These are phyloP conservation scores for Microdochium trichocladiopsis DNA, from an alignment of 2,329 filamentous ascomycete genomes.

Conservation along the genomic window DNA sequence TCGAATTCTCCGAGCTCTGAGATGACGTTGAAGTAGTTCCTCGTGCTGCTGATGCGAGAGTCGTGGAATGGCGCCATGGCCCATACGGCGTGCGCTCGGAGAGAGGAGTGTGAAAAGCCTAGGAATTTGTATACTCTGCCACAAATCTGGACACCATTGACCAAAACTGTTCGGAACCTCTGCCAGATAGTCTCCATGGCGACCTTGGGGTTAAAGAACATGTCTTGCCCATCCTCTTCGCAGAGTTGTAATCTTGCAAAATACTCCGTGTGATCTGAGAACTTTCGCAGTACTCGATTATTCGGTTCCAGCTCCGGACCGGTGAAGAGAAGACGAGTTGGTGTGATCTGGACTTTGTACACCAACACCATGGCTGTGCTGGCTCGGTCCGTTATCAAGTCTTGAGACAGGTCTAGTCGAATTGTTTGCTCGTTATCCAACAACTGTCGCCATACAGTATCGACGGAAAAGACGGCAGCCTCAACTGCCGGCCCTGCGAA, in stretches of 20 bases:
- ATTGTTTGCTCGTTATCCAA: constrained; percentile 32
- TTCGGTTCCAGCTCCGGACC: constrained; percentile 61
- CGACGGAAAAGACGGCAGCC: constrained; percentile 26
- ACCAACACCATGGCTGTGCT: constrained; percentile 39
- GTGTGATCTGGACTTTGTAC: constrained; percentile 52
- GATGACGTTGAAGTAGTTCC: constrained; percentile 37
- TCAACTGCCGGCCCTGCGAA: constrained; percentile 46
- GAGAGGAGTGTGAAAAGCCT: constrained; percentile 73
- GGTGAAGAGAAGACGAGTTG: constrained; percentile 46
- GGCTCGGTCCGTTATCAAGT: constrained; percentile 16
- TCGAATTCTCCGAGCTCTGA: constrained; percentile 40
- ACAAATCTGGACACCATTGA: constrained; percentile 53
- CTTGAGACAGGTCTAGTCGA: constrained; percentile 13
- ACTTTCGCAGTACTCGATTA: constrained; percentile 66
- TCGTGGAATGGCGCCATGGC: constrained; percentile 41
- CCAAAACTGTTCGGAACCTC: constrained; percentile 55
- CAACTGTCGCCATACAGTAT: constrained; percentile 22
- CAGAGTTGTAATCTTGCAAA: constrained; percentile 67
- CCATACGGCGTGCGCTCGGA: constrained; percentile 67
- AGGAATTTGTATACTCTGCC: constrained; percentile 60
- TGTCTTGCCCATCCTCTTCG: constrained; percentile 63
- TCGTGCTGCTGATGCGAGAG: constrained; percentile 14
- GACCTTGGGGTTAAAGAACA: constrained; percentile 48
- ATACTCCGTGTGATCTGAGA: constrained; percentile 47
- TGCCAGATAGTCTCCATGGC: constrained; percentile 43